A percentile compares a stretch with the other conserved stretches of the same genome.
These are phyloP conservation scores for Suillus plorans DNA, from an alignment of 768 basidiomycete species.

Conservation along the genomic window DNA sequence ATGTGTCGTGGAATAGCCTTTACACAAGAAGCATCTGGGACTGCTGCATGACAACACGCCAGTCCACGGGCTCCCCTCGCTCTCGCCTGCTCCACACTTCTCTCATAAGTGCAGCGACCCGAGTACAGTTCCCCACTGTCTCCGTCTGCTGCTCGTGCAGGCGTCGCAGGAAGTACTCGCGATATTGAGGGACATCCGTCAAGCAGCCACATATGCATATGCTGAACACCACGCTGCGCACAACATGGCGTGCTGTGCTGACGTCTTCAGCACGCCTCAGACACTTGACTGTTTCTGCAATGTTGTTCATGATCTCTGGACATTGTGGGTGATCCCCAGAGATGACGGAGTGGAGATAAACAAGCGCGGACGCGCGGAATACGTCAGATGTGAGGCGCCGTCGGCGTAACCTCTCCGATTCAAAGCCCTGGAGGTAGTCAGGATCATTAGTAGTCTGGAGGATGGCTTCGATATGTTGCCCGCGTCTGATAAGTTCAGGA, in stretches of 20 bases:
- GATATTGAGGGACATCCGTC: constrained; percentile 49
- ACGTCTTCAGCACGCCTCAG: constrained; percentile 39
- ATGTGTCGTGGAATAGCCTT: too few species aligned
- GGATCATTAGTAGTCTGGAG: constrained; percentile 16
- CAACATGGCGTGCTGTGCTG: constrained; percentile 51
- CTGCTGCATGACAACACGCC: constrained; percentile 56
- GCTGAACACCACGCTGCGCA: constrained; percentile 78
- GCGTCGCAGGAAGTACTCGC: constrained; percentile 40
- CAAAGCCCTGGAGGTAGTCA: constrained; percentile 1
- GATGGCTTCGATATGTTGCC: constrained; percentile 47
- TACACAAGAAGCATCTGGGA: constrained; percentile 52
- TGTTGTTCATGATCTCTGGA: constrained; percentile 55
- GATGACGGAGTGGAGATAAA: constrained; percentile 76
- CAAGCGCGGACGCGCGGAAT: constrained; percentile 74
- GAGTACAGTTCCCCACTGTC: constrained; percentile 62
- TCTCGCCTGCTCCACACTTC: constrained; percentile 54
- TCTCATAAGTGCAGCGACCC: constrained; percentile 53
- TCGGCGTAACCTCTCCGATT: constrained; percentile 27
- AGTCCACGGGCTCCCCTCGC: constrained; percentile 46
- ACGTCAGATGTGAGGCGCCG: constrained; percentile 51
- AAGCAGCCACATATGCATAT: constrained; percentile 74
- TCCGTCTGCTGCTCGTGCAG: constrained; percentile 53
- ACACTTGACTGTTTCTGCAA: constrained; percentile 52
- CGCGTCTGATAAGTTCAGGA: constrained; percentile 55
- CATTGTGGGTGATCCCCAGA: constrained; percentile 70